Evolutionary conservation across 2,329 filamentous ascomycete genomes (phyloP).

Genomic region (Pseudogymnoascus sp.): DNA sequence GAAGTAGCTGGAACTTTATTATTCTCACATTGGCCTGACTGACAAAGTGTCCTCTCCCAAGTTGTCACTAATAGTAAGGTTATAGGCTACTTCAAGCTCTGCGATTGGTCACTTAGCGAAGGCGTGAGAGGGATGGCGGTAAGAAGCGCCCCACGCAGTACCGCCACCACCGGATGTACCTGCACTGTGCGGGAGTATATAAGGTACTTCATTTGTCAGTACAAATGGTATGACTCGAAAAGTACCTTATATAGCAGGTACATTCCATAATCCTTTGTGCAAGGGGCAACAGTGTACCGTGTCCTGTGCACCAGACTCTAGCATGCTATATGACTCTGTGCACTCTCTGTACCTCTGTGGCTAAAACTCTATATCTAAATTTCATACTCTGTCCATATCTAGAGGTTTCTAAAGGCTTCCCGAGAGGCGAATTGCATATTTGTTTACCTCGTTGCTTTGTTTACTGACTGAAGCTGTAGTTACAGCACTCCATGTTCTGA

Average conservation of each 20-base stretch:
- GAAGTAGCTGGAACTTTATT: conserved; percentile 13
- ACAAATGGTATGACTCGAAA: not conserved
- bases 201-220: not conserved
- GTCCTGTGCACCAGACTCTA: not conserved
- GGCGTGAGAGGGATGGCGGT: not conserved
- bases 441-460: not conserved
- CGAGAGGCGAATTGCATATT: not conserved
- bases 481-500: not conserved
- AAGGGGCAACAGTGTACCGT: not conserved
- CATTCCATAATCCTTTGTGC: no score
- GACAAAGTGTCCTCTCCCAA: conserved; percentile 8
- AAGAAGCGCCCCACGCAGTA: conserved; percentile 6
- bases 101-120: conserved; percentile 4
- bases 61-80: conserved; percentile 9
- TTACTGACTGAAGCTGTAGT: not conserved
- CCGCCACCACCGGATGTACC: conserved; percentile 5
- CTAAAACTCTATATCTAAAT: conserved; percentile 6
- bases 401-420: not conserved
- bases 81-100: conserved; percentile 5
- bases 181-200: not conserved
- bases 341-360: not conserved
- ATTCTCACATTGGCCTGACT: conserved; percentile 9
- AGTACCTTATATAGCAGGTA: not conserved
- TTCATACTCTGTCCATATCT: conserved; percentile 4
- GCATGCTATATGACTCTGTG: not conserved